Evolutionary conservation across 202 grass and related monocot genomes (phyloP), one percentile per base, ranked within the genome.

Genomic region (Schoenoplectus tabernaemontani): DNA sequence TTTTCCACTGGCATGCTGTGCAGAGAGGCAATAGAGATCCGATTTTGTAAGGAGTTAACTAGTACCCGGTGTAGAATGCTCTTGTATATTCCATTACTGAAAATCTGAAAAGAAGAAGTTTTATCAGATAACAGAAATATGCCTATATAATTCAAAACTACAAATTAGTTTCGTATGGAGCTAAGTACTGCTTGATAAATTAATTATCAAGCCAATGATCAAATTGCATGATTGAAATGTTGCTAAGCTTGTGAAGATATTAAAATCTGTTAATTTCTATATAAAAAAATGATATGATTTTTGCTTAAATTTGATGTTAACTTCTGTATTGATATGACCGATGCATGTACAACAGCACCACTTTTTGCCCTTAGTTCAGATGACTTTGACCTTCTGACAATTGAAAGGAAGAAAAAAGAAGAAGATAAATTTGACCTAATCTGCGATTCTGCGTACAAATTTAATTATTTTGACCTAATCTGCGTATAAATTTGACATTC

Each of bases 1-100:
- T 86, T 57, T 15, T 89, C 84, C 47, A 80, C 17, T 59, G 89
- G 64, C 43, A 97, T 70, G 89, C 87, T 97, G 80, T 93, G 94
- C 47, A 97, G 88, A 23, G 94, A 97, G 22, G 89, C 94, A 15
- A 97, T 87, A 3, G 94, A 97, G 71, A 97, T 85, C 22, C 94
- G 86, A 4, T 73, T 84, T 65, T 78, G 76, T 41, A 46, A 65
- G 7, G 86, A 80, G 86, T 97, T 92, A 8, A 93, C 94, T n/a
- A 86, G 60, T 51, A 97, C 94, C 1, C 91, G 84, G 76, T 97
- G 94, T n/a, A 97, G 65, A 42, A 90, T 88, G 86, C 94, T 97
- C 80, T 76, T 92, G 83, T 97, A 97, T 66, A 75, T 64, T 0
- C 91, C 94, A 20, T 97, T 97, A 84, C 91, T 97, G 72, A 85